phyloP scores from a whole-genome alignment of 2,329 filamentous ascomycete genomes.

The Fusarium nurragi region DNA sequence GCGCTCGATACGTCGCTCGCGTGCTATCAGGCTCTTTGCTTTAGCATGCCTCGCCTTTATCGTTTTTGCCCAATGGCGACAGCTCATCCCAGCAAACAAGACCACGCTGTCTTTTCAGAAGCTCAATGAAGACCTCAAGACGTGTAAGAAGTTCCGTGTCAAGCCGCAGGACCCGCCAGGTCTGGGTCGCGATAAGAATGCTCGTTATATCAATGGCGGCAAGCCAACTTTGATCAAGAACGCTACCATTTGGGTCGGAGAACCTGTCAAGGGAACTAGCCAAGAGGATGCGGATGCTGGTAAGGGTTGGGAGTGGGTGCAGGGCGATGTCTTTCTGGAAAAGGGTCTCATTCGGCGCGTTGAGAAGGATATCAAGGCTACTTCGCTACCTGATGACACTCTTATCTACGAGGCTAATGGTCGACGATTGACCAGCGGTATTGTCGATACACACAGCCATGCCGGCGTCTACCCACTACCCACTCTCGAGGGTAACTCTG shows the following conservation, averaged over 20 bases:
- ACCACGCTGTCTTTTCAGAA: conserved; percentile 60
- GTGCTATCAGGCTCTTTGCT: conserved; percentile 55
- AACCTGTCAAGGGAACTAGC: conserved; percentile 62
- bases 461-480: conserved; percentile 69
- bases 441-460: conserved; percentile 79
- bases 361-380: conserved; percentile 53
- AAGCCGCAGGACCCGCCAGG: conserved; percentile 66
- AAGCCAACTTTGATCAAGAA: conserved; percentile 72
- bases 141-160: conserved; percentile 64
- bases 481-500: conserved; percentile 61
- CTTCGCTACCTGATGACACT: conserved; percentile 57
- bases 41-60: conserved; percentile 62
- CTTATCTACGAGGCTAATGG: conserved; percentile 67
- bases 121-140: conserved; percentile 63
- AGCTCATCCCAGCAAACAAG: conserved; percentile 46
- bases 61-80: conserved; percentile 60
- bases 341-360: conserved; percentile 69
- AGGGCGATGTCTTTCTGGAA: conserved; percentile 69
- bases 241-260: conserved; percentile 73
- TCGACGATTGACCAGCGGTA: conserved; percentile 70
- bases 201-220: conserved; percentile 66
- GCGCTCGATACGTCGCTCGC: conserved; percentile 54
- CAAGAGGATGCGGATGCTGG: conserved; percentile 65
- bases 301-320: conserved; percentile 68
- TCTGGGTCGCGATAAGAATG: conserved; percentile 66